Base-by-base conservation (phyloP, 768 basidiomycete genomes). In the Russula griseocarnosa region DNA sequence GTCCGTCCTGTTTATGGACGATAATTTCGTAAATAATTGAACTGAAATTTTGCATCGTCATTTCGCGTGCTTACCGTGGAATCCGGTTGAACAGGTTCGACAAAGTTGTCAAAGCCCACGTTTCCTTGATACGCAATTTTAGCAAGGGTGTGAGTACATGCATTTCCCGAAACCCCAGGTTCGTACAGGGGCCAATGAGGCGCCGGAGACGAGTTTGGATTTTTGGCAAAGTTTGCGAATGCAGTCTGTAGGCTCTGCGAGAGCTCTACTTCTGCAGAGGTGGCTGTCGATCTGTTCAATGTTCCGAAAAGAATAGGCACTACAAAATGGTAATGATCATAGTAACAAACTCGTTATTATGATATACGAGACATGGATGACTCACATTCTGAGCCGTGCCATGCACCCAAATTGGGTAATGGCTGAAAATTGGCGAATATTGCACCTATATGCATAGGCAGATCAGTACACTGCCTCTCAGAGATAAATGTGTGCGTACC, bases 261-360 rank as follows among this genome's bases (percentile, higher is more conserved):
- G 28, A 73, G 59, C 28, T 66, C 63, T 20, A 22, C 67, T 57
- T 73, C 70, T 10, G 67, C 38, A 1, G 64, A 47, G 1, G 72
- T 69, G 0, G 72, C 73, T 0, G 73, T 71, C 0, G 63, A 60
- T 22, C 9, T 51, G 42, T 71, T 73, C 67, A 65, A 72, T 1
- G 72, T 72, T 16, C 72, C 73, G 60, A 73, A 73, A n/a, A 73
- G 64, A 44, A 69, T 65, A 10, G 32, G 54, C 13, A 72, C 71
- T 72, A 46, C 16, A 5, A 11, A n/a, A 51, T 18, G 13, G 49
- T 34, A 58, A 32, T 24, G 24, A n/a, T 10, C 32, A 20, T 20
- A 7, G 40, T 22, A 24, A 55, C n/a, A 40, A 55, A 47, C n/a
- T 47, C 10, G n/a, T 22, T n/a, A 20, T 10, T 44, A 49, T 49